Evolutionary conservation across 1,284 basidiomycete species (phyloP), one percentile per base, ranked within the genome.

Genomic region (Heterobasidion parviporum): DNA sequence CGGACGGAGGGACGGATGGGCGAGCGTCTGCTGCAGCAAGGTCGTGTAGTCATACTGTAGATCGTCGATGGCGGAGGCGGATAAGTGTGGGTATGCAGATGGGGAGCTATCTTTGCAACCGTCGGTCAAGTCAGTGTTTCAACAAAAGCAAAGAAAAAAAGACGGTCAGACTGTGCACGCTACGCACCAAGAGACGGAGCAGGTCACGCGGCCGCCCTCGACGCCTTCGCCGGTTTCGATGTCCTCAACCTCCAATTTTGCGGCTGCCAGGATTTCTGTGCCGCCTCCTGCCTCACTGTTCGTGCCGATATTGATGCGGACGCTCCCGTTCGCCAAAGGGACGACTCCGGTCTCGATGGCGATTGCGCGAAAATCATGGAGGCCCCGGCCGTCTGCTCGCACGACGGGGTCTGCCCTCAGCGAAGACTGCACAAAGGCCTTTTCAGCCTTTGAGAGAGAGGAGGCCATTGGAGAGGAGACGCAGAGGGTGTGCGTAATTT

Each of bases 321-420:
- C 88, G 59, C 87, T 90, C 12, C 90, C 90, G 60, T 89, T 92
- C 26, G 89, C 85, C 6, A 89, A 75, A 3, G 88, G 85, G 18
- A 82, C 80, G 2, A 89, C 78, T 32, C 86, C 87, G 0, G 86
- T 88, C 67, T 89, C 83, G n/a, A 93, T 76, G 8, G 79, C 72
- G 44, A 92, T 77, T 0, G 76, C 68, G 35, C 90, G 76, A 61
- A 78, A 92, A 59, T 87, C 83, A 20, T 76, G 67, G 1, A 85
- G 70, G 12, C 72, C 63, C 18, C 90, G 83, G 0, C 89, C 89
- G 66, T 92, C 84, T 3, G 78, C 74, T 52, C 89, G 82, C 32
- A 81, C 69, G 6, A 85, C 79, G 6, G 80, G 75, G 45, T 68
- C 66, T 2, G 79, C 75, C 12, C 79, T 71, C 6, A 91, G 71